A percentile compares a stretch with the other conserved stretches of the same genome.
These are phyloP conservation scores for Aspergillus nidulans DNA, from an alignment of 495 filamentous ascomycete species.

Conservation along the genomic window DNA sequence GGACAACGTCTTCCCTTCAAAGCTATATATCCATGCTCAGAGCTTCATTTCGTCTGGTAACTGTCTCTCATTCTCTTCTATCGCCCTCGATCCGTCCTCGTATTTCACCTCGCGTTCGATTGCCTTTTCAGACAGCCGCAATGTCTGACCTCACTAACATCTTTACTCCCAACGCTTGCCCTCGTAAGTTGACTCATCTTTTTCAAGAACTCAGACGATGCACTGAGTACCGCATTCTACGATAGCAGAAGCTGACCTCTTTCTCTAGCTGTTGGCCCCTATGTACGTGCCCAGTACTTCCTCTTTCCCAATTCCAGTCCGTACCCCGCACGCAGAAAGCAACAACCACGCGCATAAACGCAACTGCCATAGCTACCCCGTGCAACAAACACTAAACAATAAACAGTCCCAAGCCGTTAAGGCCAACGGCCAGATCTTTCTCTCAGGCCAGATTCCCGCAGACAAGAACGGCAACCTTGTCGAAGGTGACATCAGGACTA, in stretches of 20 bases:
- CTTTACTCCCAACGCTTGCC: slow-evolving; percentile 43
- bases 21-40: slow-evolving; percentile 25
- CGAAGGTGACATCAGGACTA: slow-evolving; percentile 68
- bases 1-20: slow-evolving; percentile 21
- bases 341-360: not conserved
- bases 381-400: not conserved
- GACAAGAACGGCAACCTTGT: slow-evolving; percentile 70
- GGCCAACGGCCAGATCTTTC: slow-evolving; percentile 77
- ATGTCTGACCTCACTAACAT: slow-evolving; percentile 36
- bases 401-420: slow-evolving; percentile 82
- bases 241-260: slow-evolving; percentile 32
- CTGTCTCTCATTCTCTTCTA: slow-evolving; percentile 25
- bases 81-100: slow-evolving; percentile 6
- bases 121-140: slow-evolving; percentile 15
- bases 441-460: slow-evolving; percentile 89
- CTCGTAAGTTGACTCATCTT: slow-evolving; percentile 33
- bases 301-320: not conserved
- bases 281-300: slow-evolving; percentile 39
- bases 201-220: not conserved
- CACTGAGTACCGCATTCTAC: not conserved
- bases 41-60: slow-evolving; percentile 23
- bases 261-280: slow-evolving; percentile 50
- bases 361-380: not conserved
- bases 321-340: slow-evolving; percentile 5
- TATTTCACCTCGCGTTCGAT: slow-evolving; percentile 8